Base-by-base conservation (phyloP, 2,329 filamentous ascomycete genomes). In the Lasiodiplodia theobromae region DNA sequence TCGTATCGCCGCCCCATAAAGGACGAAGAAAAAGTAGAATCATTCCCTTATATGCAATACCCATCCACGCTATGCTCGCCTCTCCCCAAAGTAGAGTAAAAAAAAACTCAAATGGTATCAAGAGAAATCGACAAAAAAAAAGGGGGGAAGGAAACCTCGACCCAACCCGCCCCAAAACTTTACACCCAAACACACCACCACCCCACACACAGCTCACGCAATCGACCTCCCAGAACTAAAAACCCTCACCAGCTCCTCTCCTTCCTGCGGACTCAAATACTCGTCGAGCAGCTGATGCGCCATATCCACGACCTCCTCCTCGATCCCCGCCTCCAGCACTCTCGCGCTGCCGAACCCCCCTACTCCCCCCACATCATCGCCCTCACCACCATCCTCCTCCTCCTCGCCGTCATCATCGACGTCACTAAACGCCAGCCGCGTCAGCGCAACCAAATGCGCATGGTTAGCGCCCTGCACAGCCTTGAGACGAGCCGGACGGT, bases 361-460 rank as follows among this genome's bases (percentile, higher is more conserved):
- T 25, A 4, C 25, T 8, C 7, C 28, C 4, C n/a, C 34, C 1
- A 4, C 37, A 7, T n/a, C 23, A 8, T 40, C 38, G 5, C 10
- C 47, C 7, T 25, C 51, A 3, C 4, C n/a, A 4, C 25, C n/a
- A 1, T 49, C 40, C 1, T 49, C 53, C 11, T 7, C 14, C 4
- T 58, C 53, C 2, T 37, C n/a, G 4, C 14, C 53, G 3, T 44
- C 54, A n/a, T 57, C 64, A 11, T 67, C 64, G 3, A 38, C 12
- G 70, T 97, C 93, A 6, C 89, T 90, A 77, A 97, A 97, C 0
- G 92, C 93, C n/a, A 98, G 82, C 52, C 95, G 83, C 0, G 93
- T 94, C 54, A 99, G 82, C 2, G 89, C 89, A 11, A 97, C 87
- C 1, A 96, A 83, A 74, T 96, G 95, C 65, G 94, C 93, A 75